Conservation (phyloP, 129 eudicot genomes). For the carrot (Daucus carota) region DH1_v3.0 NC_030385.2:44568001-44568500, state of each 20-base stretch:
- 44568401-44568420: not conserved
- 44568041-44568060: not conserved
- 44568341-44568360: conserved; percentile 58
- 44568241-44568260: not conserved
- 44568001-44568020: too few relatives aligned
- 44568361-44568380: not conserved
- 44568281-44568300: conserved; percentile 45
- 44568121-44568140: not conserved
- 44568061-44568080: not conserved
- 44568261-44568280: conserved; percentile 5
- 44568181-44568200: not conserved
- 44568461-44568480: not conserved
- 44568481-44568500: not conserved
- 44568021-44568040: not conserved
- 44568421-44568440: not conserved
- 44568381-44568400: not conserved
- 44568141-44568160: too few relatives aligned
- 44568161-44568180: not conserved
- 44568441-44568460: not conserved
- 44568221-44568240: not conserved
- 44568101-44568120: not conserved
- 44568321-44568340: conserved; percentile 66
- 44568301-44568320: conserved; percentile 84
- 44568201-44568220: not conserved
- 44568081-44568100: not conserved